Percentiles rank a stretch among this genome's conserved stretches.
These are phyloP conservation scores for Solanum hybrid DNA, from an alignment of 305 asterid genomes.

Conservation along the genomic window DNA sequence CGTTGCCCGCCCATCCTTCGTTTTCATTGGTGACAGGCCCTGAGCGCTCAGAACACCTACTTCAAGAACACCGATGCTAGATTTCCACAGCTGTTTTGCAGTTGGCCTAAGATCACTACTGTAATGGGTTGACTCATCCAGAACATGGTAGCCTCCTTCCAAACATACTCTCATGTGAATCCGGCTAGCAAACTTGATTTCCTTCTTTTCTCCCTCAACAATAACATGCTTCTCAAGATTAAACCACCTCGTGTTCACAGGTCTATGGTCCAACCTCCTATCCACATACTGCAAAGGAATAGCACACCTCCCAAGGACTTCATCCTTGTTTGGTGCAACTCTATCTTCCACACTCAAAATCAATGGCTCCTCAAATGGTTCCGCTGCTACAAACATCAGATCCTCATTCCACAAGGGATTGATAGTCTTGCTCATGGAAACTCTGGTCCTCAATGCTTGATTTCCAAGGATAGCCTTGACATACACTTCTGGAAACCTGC, in stretches of 20 bases:
- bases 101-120: conserved; percentile 75
- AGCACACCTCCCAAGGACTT: conserved; percentile 46
- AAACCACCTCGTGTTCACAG: conserved; percentile 48
- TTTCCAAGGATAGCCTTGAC: conserved; percentile 62
- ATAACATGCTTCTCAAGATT: conserved; percentile 53
- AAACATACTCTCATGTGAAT: conserved; percentile 55
- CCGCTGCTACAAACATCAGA: conserved; percentile 73
- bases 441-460: conserved; percentile 47
- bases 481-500: conserved; percentile 52
- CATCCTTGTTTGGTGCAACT: conserved; percentile 56
- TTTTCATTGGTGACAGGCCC: conserved; percentile 57
- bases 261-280: conserved; percentile 54
- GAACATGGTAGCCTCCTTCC: conserved; percentile 74
- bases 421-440: conserved; percentile 44
- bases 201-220: conserved; percentile 57
- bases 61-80: conserved; percentile 68
- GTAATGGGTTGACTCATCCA: conserved; percentile 61
- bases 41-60: conserved; percentile 49
- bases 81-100: conserved; percentile 55
- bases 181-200: conserved; percentile 54
- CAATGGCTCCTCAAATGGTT: conserved; percentile 65
- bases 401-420: conserved; percentile 78
- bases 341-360: conserved; percentile 57
- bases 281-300: conserved; percentile 48
- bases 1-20: conserved; percentile 48